Evolutionary conservation across 257 asterid genomes (phyloP), one percentile per base, ranked within the genome.

Genomic region (Parsonsia alboflavescens): DNA sequence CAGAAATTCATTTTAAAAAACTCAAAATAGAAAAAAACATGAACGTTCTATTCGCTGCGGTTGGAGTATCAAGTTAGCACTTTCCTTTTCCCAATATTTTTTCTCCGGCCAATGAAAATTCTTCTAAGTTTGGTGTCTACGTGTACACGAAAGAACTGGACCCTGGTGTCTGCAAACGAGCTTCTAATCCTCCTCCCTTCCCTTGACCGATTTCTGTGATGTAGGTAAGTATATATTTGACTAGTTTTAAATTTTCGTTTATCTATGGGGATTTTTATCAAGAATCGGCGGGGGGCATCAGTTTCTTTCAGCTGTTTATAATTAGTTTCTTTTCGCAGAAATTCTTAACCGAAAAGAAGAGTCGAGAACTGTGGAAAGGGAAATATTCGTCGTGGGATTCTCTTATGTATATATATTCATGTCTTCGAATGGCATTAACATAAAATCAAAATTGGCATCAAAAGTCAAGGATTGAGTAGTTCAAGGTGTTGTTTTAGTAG

Each of bases 121-220:
- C 42, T 9, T 2, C 22, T 13, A 16, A 0, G 1, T 1, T 16
- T 17, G 0, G 5, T 42, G 46, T 58, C 28, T 52, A 67, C 82
- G 75, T 68, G 82, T 70, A 66, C 2, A 24, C 19, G 24, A 63
- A 64, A n/a, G n/a, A n/a, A n/a, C n/a, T n/a, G n/a, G n/a, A n/a
- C n/a, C 12, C 45, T 62, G 22, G 22, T 6, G 2, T 1, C 46
- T 17, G 49, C 24, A 39, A 39, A 19, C 13, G 7, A 3, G 45
- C 48, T 16, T 53, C 17, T 33, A 17, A 7, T 17, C 68, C 45
- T 16, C 26, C 26, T 0, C 46, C 39, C 11, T 26, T 36, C 39
- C 49, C 28, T 64, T n/a, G n/a, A n/a, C n/a, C n/a, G n/a, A n/a
- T n/a, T n/a, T n/a, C n/a, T n/a, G n/a, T n/a, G n/a, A n/a, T n/a